These are phyloP conservation scores for Coffea eugenioides DNA, from an alignment of 257 asterid species.

Conservation along the genomic window DNA sequence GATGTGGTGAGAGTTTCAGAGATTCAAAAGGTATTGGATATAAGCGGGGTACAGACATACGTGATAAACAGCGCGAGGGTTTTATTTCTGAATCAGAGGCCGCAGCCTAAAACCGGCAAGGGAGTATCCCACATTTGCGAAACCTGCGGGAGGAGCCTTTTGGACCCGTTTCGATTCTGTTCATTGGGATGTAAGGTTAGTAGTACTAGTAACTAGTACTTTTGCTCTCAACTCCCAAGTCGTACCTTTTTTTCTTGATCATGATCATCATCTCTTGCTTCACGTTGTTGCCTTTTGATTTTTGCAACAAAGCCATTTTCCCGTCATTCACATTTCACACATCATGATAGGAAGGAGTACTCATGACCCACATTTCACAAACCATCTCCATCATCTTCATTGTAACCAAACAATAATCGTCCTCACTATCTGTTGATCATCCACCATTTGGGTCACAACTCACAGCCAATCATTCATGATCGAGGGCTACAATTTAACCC, in stretches of 20 bases:
- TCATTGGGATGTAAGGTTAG: slow-evolving; percentile 94
- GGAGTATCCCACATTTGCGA: slow-evolving; percentile 78
- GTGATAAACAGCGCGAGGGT: slow-evolving; percentile 98
- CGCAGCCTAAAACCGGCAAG: slow-evolving; percentile 82
- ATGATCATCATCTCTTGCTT: not conserved
- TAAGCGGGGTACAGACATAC: slow-evolving; percentile 86
- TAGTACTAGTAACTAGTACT: not conserved
- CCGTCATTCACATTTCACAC: not conserved
- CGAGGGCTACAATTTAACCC: not conserved
- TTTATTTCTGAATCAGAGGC: slow-evolving; percentile 85
- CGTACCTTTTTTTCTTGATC: not conserved
- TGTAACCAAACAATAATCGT: slow-evolving; percentile 9
- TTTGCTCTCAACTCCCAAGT: not conserved
- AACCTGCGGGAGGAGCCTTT: slow-evolving; percentile 79
- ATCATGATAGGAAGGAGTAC: not conserved
- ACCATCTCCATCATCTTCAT: slow-evolving; percentile 17
- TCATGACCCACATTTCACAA: slow-evolving; percentile 13
- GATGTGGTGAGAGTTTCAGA: slow-evolving; percentile 97
- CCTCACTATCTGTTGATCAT: slow-evolving; percentile 1
- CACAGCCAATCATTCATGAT: slow-evolving; percentile 11
- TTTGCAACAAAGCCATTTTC: not conserved
- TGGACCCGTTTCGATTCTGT: slow-evolving; percentile 86
- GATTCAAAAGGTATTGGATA: slow-evolving; percentile 82
- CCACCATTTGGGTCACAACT: not conserved
- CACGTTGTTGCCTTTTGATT: not conserved